Base-by-base conservation (phyloP, 306 rosid genomes). In the Potentilla sterilis region DNA sequence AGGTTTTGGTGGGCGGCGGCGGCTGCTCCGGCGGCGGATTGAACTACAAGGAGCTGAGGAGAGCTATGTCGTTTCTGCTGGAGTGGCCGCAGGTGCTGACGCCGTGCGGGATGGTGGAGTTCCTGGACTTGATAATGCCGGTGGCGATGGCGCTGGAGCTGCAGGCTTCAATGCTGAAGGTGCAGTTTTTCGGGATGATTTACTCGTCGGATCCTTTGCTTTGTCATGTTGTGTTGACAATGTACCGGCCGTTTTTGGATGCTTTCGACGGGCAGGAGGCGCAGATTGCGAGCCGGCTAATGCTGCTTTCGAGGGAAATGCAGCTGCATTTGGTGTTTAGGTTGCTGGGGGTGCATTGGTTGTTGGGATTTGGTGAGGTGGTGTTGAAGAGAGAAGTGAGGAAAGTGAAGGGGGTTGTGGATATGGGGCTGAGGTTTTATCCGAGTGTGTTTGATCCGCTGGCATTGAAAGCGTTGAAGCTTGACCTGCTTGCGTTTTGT, bases 11-110 rank as follows among this genome's bases (percentile, higher is more conserved):
- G 51, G 28, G 43, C 13, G 73, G 71, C 72, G 85, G 75, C 43
- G 66, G 63, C 21, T 47, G 65, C n/a, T n/a, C n/a, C 2, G 55
- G 65, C 2, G 64, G 77, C n/a, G 83, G 80, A 9, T 77, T 89
- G 88, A 92, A 95, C 52, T 75, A 75, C 65, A 92, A 95, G 84
- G 98, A 95, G 78, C 81, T 95, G 85, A 86, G 88, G 82, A 88
- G 91, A 74, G 98, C 98, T 0, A 65, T 92, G 81, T 85, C 96
- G 38, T 95, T 95, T 79, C 80, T 92, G 92, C 85, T 92, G 1
- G 98, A 95, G 74, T 92, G 91, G 88, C 93, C 97, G 7, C 98
- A 87, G 48, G 89, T 95, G 67, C 49, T 95, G 83, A 95, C 93
- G 11, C 92, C 98, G 8, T 88, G 88, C 61, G 98, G 90, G 8